Base-by-base conservation (phyloP, 2,329 filamentous ascomycete species). In the Incumbomyces lentus region DNA sequence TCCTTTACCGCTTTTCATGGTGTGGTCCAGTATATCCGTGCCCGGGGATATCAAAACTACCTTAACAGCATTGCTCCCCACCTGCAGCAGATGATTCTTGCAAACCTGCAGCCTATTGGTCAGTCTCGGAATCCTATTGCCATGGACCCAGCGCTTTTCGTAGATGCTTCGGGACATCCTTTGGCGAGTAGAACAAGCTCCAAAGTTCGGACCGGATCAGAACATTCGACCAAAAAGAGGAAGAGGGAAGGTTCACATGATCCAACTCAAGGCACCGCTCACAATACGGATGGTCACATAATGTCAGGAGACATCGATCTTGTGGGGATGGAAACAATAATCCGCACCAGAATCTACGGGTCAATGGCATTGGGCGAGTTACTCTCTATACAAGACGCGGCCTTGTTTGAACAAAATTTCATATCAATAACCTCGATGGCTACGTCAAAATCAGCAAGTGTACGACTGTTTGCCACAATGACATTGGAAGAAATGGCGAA, bases 271-370 rank as follows among this genome's bases (percentile, higher is more conserved):
- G 67, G 75, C 3, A 76, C 84, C n/a, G 78, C 84, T 1, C 92
- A 98, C 64, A 95, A 98, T 63, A 87, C 98, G 14, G 92, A 98
- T 62, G 92, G 89, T 8, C 89, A 94, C 56, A 95, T 98, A 83
- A 88, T 98, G 71, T 86, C 90, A 61, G 92, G 93, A 43, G 93
- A 98, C 59, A 82, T 96, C 39, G 93, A 98, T 60, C 73, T 98
- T 35, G 89, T 98, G 19, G 89, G 92, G 29, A 78, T 84, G 58
- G 92, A 98, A 50, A 82, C 82, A 6, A 78, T 98, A 64, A 79
- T 96, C 41, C 81, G 90, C 51, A 95, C 89, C 6, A 85, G 90
- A 55, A 82, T 93, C n/a, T 84, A 80, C 49, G 86, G 89, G 11
- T 86, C 90, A 16, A 81, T 78, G 59, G 92, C 92, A 2, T 80